Conservation (phyloP, 129 eudicot genomes). For the Ambrosia artemisiifolia region DNA sequence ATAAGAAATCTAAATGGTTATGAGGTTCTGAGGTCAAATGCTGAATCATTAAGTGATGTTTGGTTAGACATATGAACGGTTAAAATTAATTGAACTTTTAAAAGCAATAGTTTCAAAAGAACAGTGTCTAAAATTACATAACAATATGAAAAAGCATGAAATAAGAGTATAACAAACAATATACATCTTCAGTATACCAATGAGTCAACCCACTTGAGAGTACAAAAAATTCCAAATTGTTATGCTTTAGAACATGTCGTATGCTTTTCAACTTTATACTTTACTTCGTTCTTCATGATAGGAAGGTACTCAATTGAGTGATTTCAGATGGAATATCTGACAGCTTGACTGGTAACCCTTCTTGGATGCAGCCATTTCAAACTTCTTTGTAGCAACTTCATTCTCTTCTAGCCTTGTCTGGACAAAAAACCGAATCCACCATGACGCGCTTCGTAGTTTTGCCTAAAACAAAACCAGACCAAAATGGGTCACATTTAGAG, state of each 20-base stretch:
- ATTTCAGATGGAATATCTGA: slow-evolving; percentile 80
- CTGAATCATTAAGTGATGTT: too few species aligned
- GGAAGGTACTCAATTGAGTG: slow-evolving; percentile 37
- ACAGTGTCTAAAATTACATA: slow-evolving; percentile 16
- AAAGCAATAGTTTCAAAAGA: slow-evolving; percentile 13
- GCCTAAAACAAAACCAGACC: slow-evolving; percentile 42
- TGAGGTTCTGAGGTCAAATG: too few species aligned
- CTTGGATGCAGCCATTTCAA: slow-evolving; percentile 68
- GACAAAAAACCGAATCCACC: slow-evolving; percentile 76
- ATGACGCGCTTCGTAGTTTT: slow-evolving; percentile 68
- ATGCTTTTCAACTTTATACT: slow-evolving; percentile 15
- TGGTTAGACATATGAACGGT: too few species aligned
- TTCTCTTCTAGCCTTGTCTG: slow-evolving; percentile 76
- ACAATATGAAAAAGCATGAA: slow-evolving; percentile 22
- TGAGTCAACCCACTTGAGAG: slow-evolving; percentile 11
- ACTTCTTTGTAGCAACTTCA: slow-evolving; percentile 67
- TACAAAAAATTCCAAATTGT: slow-evolving; percentile 25
- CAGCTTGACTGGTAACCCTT: slow-evolving; percentile 58
- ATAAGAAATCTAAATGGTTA: too few species aligned
- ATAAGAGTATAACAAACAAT: slow-evolving; percentile 22
- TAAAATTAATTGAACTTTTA: not conserved
- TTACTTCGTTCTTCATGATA: not conserved
- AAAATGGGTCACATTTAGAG: not conserved
- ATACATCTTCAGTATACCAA: slow-evolving; percentile 41
- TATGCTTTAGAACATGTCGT: slow-evolving; percentile 12